Conservation (phyloP, 257 asterid species). For the Buddleja alternifolia region DNA sequence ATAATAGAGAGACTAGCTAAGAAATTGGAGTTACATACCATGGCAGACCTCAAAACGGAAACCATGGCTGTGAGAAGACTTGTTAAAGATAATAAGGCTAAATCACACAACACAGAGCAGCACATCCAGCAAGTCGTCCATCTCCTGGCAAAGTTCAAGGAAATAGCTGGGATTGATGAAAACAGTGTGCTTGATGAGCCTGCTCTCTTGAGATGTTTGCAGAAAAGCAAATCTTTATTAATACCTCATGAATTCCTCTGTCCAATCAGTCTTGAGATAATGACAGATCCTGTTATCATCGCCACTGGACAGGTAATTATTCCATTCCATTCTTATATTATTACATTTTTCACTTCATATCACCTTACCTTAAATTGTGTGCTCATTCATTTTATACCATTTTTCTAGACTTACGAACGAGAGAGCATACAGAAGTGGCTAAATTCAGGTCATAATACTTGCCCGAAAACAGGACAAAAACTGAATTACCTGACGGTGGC, state of each 20-base stretch:
- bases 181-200: constrained; percentile 41
- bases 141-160: constrained; percentile 50
- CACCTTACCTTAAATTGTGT: background rate
- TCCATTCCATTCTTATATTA: too few species aligned
- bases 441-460: constrained; percentile 57
- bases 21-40: constrained; percentile 51
- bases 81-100: constrained; percentile 33
- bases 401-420: constrained; percentile 58
- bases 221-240: constrained; percentile 45
- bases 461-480: constrained; percentile 67
- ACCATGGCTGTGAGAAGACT: constrained; percentile 48
- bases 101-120: constrained; percentile 23
- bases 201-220: constrained; percentile 34
- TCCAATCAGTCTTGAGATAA: constrained; percentile 62
- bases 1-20: constrained; percentile 57
- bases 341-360: background rate
- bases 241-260: constrained; percentile 67
- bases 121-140: constrained; percentile 41
- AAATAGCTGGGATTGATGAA: constrained; percentile 53
- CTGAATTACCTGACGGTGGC: constrained; percentile 53
- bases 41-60: constrained; percentile 51
- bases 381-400: background rate
- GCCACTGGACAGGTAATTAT: constrained; percentile 65
- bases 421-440: constrained; percentile 67
- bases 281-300: constrained; percentile 67